Evolutionary conservation across 1,139 yeast species (phyloP), one percentile per base, ranked within the genome.

Genomic region (Yamadazyma pseudoaaseri): DNA sequence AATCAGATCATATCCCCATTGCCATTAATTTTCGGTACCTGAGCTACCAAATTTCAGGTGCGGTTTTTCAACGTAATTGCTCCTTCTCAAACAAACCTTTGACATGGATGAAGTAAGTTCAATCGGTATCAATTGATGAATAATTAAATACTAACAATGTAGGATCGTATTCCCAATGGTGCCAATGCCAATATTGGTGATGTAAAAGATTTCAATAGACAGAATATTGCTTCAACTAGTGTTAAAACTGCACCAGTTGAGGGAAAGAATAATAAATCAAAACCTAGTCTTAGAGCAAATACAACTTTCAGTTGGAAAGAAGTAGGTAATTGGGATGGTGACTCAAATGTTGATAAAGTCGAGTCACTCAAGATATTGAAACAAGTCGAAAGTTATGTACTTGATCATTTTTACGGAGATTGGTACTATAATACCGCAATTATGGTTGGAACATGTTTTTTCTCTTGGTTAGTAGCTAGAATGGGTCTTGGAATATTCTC

Each of bases 341-440:
- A 44, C 8, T 39, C 43, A 6, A 21, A 24, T 24, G 20, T 33
- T 4, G 68, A 65, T 38, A 69, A 68, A 38, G 29, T 34, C 22
- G 38, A 49, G 11, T 45, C 60, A 8, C 52, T 66, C 41, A 40
- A 51, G 23, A 42, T 43, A 16, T 38, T 61, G 30, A 60, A 57
- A 36, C 42, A 46, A 18, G 51, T 82, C 26, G 80, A 77, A 50
- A 62, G 72, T n/a, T 84, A 81, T 44, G 76, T 85, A 23, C 52
- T 69, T 35, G 90, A 84, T 56, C 82, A 74, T 39, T 81, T 81
- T 49, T 79, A 72, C 47, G 77, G 82, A 14, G 95, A 85, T 52
- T 72, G 82, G 71, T 83, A 80, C 58, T 79, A 80, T 75, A 84
- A 84, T 59, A 70, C 79, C 24, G 70, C 78, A 1, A 51, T 81